A percentile compares a stretch with the other conserved stretches of the same genome.
Evolutionary conservation across 306 rosid species (phyloP).

Genomic region (Rubus parviflorus): DNA sequence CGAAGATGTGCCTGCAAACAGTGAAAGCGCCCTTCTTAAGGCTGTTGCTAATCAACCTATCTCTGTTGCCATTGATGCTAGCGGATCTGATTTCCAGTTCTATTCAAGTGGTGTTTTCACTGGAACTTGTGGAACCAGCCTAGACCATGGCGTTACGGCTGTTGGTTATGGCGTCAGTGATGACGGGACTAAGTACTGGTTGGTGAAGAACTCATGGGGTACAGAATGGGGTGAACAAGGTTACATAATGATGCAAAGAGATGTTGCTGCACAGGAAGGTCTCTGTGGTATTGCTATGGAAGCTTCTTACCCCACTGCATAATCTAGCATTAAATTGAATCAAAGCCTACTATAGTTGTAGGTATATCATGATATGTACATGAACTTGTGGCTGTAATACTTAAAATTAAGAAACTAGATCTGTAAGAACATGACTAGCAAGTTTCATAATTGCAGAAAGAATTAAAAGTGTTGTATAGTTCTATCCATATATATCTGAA

Average conservation of each 20-base stretch:
- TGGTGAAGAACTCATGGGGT: not conserved
- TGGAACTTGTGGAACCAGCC: not conserved
- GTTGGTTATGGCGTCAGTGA: not conserved
- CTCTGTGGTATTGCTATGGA: constrained; percentile 1
- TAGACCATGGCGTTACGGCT: not conserved
- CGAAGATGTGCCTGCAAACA: constrained; percentile 6
- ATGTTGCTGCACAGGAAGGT: not conserved
- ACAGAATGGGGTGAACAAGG: not conserved
- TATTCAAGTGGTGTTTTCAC: not conserved
- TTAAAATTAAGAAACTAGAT: too few species aligned
- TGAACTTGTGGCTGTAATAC: too few species aligned
- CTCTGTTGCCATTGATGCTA: constrained; percentile 4
- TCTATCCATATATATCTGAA: too few species aligned
- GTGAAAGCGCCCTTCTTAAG: not conserved
- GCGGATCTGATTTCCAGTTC: not conserved
- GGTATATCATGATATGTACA: too few species aligned
- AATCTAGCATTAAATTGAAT: not conserved
- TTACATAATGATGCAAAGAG: constrained; percentile 1
- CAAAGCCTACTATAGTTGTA: not conserved
- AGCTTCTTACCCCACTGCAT: not conserved
- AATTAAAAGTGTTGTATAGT: too few species aligned
- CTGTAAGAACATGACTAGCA: too few species aligned
- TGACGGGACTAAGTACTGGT: not conserved
- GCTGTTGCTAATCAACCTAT: constrained; percentile 1
- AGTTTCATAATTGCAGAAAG: too few species aligned